phyloP scores from a whole-genome alignment of 805 yeast species.

The Wickerhamomyces kurtzmanii region DNA sequence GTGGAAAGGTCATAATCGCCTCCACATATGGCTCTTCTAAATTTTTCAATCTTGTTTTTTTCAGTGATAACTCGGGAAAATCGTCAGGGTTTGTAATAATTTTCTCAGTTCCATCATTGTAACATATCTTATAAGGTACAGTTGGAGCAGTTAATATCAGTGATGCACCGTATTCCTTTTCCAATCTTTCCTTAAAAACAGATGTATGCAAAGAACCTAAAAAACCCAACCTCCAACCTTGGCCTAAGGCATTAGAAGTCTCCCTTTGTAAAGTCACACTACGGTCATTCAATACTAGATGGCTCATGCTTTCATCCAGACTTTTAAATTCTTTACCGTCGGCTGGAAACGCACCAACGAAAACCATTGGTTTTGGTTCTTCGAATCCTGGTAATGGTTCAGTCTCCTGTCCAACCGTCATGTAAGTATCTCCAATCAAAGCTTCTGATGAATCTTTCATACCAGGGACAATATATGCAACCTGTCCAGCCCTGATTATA shows the following conservation, averaged over 20 bases:
- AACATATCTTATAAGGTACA: conserved; percentile 80
- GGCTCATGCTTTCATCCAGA: conserved; percentile 83
- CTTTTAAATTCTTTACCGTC: conserved; percentile 86
- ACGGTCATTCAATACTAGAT: conserved; percentile 83
- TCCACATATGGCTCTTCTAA: conserved; percentile 82
- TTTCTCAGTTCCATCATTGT: conserved; percentile 50
- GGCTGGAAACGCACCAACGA: conserved; percentile 96
- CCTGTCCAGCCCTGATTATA: conserved; percentile 76
- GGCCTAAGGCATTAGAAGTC: conserved; percentile 89
- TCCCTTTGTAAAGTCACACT: conserved; percentile 85
- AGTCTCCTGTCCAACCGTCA: conserved; percentile 46
- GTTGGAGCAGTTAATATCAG: conserved; percentile 92
- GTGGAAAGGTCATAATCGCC: conserved; percentile 85
- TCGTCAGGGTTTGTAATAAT: conserved; percentile 86
- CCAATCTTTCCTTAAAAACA: conserved; percentile 84
- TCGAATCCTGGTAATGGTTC: conserved; percentile 91
- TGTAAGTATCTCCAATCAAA: conserved; percentile 83
- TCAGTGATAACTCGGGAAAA: conserved; percentile 54
- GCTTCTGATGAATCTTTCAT: conserved; percentile 86
- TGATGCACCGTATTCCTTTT: conserved; percentile 89
- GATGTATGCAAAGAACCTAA: conserved; percentile 92
- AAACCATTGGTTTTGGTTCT: conserved; percentile 97
- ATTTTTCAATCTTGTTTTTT: conserved; percentile 33
- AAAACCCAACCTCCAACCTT: conserved; percentile 96
- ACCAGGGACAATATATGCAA: conserved; percentile 91